Evolutionary conservation across 805 yeast species (phyloP), one percentile per base, ranked within the genome.

Genomic region (Monosporozyma yasuniensis): DNA sequence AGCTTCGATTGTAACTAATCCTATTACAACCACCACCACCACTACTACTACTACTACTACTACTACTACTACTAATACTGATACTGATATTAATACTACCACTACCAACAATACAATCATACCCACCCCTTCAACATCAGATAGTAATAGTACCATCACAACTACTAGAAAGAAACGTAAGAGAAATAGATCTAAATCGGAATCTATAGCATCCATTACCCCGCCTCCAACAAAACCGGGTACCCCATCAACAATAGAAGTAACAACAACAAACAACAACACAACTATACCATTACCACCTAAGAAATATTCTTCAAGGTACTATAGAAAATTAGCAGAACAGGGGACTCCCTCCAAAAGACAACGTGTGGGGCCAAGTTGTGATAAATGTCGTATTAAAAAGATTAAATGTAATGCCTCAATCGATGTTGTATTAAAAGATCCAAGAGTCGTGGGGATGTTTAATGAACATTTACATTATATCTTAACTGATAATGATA

Each of bases 331-430:
- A 39, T 14, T 39, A 11, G 42, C 42, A 9, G 42, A 19, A 11
- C 27, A 39, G 12, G 42, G 42, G 4, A 39, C 27, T 14, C 42
- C 28, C 11, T 28, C 50, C 9, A 61, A 67, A 50, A 63, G 89
- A 58, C 91, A 84, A 67, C 68, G 91, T 50, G 72, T 79, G 22
- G 91, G 91, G 0, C 91, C 91, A 7, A 78, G 84, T 34, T 84
- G 91, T 64, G 89, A 84, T 61, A 70, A 77, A 47, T 84, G 91
- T 63, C 72, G 89, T 49, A 61, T 77, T n/a, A 73, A 87, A 51
- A 84, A 84, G 62, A 83, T 83, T 52, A 84, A 83, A 66, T 84
- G 91, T 66, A 81, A 83, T 63, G 87, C 90, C 1, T 81, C 75
- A 54, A 78, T 83, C 11, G 65, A 67, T 28, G 71, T 78, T 27